Conservation (phyloP, 2,329 filamentous ascomycete genomes). For the Beauveria rudraprayagi region DNA sequence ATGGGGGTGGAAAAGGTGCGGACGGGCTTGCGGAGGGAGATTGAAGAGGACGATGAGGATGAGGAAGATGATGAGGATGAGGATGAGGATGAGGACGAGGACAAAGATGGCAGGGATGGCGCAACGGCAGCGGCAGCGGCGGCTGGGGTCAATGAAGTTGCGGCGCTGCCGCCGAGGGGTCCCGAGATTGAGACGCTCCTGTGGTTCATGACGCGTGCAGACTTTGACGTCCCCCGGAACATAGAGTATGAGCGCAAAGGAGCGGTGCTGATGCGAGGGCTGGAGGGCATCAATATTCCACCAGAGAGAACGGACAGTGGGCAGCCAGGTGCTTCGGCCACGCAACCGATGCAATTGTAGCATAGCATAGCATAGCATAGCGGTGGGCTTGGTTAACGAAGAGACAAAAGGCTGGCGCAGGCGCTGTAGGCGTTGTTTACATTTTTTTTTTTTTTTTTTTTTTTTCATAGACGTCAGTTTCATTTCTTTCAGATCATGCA, state of each 20-base stretch:
- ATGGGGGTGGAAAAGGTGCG: constrained; percentile 60
- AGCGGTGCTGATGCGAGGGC: constrained; percentile 21
- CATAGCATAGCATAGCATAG: too few relatives aligned
- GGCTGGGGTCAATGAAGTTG: constrained; percentile 12
- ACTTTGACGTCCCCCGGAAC: constrained; percentile 37
- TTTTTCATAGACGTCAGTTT: too few relatives aligned
- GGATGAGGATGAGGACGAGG: constrained; percentile 30
- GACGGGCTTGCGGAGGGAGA: constrained; percentile 56
- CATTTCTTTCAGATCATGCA: background rate
- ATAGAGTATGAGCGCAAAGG: constrained; percentile 34
- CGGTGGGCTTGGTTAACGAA: background rate
- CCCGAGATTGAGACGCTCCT: constrained; percentile 40
- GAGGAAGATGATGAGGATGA: constrained; percentile 52
- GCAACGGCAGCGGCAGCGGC: constrained; percentile 17
- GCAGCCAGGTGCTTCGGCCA: background rate
- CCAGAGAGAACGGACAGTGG: constrained; percentile 14
- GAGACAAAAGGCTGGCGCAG: background rate
- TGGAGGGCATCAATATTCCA: constrained; percentile 29
- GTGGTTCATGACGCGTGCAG: constrained; percentile 37
- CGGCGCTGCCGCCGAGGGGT: constrained; percentile 22
- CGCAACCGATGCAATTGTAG: background rate
- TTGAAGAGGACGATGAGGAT: constrained; percentile 44
- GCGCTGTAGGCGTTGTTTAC: background rate
- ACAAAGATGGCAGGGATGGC: constrained; percentile 28
- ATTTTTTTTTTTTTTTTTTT: too few relatives aligned